Evolutionary conservation across 2,329 filamentous ascomycete genomes (phyloP), one percentile per base, ranked within the genome.

Genomic region (Fonsecaea erecta): DNA sequence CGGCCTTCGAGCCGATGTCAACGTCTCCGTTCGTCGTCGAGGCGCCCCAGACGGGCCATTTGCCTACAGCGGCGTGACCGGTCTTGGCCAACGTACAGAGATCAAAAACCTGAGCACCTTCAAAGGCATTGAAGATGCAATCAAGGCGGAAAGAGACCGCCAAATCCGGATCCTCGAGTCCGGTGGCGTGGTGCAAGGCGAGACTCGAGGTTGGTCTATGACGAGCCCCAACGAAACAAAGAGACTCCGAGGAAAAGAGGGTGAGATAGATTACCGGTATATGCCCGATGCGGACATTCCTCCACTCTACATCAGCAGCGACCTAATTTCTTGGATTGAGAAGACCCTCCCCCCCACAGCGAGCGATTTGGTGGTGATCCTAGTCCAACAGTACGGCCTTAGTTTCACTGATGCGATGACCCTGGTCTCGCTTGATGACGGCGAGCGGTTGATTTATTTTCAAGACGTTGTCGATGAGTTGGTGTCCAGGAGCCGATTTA

Each of bases 71-170:
- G 86, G 86, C 1, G 81, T 88, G 34, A 78, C 77, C 14, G 86
- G 85, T 0, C 83, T 98, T 0, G 95, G 95, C 1, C 92, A 93
- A 71, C 85, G 94, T 60, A 97, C 93, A 0, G 95, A 99, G 78
- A 98, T 99, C 80, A 99, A 99, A 79, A 99, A 99, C 74, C 75
- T 99, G 70, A 94, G 91, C 76, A 96, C 92, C 60, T 93, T 97
- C 81, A 97, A 96, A 75, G 92, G 93, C 0, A 90, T 99, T 1
- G 93, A 98, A 76, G 93, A 97, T 72, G 94, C 95, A 46, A 93
- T 99, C 67, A 88, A 94, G 60, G 92, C 93, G 0, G 95, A 99
- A 78, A 86, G 93, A 35, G 89, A 96, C 74, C 86, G 95, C 0
- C 95, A 99, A 77, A 97, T 98, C 68, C 80, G 79, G 0, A 84